phyloP scores from a whole-genome alignment of 768 basidiomycete species.

The Myochromella boudieri region DNA sequence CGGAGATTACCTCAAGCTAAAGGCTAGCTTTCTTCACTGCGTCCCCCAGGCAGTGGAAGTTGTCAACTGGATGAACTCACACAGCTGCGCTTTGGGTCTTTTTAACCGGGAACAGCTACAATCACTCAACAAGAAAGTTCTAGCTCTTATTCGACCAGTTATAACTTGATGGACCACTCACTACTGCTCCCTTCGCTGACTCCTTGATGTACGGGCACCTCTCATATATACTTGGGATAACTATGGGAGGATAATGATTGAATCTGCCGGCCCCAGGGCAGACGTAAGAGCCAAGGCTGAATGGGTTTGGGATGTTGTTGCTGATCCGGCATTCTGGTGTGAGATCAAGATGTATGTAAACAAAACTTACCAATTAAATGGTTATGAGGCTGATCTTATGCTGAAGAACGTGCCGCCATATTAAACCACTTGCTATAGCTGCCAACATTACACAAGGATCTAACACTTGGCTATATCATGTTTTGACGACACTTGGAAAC shows the following conservation, averaged over 20 bases:
- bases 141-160: slow-evolving; percentile 29
- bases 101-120: slow-evolving; percentile 25
- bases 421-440: slow-evolving; percentile 37
- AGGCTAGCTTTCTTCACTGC: slow-evolving; percentile 13
- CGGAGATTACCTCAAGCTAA: slow-evolving; percentile 29
- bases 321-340: slow-evolving; percentile 23
- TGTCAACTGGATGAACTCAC: slow-evolving; percentile 34
- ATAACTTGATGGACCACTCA: slow-evolving; percentile 35
- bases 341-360: slow-evolving; percentile 21
- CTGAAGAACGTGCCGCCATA: slow-evolving; percentile 13
- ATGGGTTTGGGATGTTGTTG: slow-evolving; percentile 18
- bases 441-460: slow-evolving; percentile 31
- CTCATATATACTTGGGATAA: slow-evolving; percentile 12
- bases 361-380: too few relatives aligned
- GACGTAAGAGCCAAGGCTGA: slow-evolving; percentile 19
- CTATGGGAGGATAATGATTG: slow-evolving; percentile 9
- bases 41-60: slow-evolving; percentile 19
- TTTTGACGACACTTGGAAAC: slow-evolving; percentile 30
- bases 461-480: slow-evolving; percentile 29
- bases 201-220: slow-evolving; percentile 21
- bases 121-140: slow-evolving; percentile 8
- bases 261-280: slow-evolving; percentile 9
- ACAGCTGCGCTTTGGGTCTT: slow-evolving; percentile 26
- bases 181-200: slow-evolving; percentile 23
- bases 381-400: too few relatives aligned